phyloP scores from a whole-genome alignment of 1,284 basidiomycete genomes.

The Tetrapyrgos nigripes region DNA sequence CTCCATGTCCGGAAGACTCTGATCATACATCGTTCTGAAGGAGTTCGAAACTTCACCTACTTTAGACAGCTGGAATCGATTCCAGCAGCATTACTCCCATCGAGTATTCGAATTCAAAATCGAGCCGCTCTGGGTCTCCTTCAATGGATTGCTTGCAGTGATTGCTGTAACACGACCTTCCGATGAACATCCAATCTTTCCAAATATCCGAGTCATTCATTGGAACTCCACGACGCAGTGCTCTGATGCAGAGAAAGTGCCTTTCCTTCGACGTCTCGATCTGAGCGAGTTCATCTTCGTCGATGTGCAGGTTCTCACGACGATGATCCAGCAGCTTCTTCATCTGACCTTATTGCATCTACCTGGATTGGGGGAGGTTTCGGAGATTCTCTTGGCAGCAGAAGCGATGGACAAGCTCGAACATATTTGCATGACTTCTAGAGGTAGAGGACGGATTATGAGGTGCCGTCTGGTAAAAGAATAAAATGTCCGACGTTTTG shows the following conservation, averaged over 20 bases:
- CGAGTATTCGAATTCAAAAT: not conserved
- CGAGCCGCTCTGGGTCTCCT: not conserved
- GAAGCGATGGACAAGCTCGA: not conserved
- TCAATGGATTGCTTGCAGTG: not conserved
- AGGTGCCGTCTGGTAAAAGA: not conserved
- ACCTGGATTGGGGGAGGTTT: not conserved
- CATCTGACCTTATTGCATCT: not conserved
- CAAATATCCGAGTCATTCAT: not conserved
- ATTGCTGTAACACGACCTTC: not conserved
- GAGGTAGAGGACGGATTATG: not conserved
- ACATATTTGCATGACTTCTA: not conserved
- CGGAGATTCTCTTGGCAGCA: not conserved
- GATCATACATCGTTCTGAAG: not conserved
- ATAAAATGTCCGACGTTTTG: not conserved
- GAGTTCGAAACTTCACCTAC: not conserved
- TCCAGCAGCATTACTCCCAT: not conserved
- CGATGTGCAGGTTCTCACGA: not conserved
- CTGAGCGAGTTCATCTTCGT: not conserved
- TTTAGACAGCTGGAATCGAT: not conserved
- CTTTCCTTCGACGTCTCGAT: not conserved
- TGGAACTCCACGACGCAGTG: not conserved
- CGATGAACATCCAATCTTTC: not conserved
- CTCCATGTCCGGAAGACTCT: too few relatives aligned
- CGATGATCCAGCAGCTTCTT: not conserved
- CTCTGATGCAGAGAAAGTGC: not conserved